Percentiles rank a stretch among this genome's conserved stretches.
These are phyloP conservation scores for Cladosporium sp. DNA, from an alignment of 2,329 filamentous ascomycete species.

Conservation along the genomic window DNA sequence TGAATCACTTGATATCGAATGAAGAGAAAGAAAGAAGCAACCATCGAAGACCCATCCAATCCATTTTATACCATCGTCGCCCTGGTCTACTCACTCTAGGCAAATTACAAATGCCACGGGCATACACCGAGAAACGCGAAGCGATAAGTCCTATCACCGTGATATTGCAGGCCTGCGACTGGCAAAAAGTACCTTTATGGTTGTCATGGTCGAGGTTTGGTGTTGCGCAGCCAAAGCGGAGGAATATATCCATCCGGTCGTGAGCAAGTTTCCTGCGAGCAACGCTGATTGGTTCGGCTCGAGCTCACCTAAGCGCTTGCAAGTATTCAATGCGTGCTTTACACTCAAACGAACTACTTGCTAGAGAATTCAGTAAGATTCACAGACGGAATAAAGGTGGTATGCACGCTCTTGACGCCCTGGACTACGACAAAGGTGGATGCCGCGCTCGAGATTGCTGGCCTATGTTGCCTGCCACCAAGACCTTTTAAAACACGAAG, in stretches of 20 bases:
- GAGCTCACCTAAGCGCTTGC: neutral
- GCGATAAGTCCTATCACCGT: neutral
- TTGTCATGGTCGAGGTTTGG: too few species aligned
- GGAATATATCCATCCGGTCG: conserved; percentile 5
- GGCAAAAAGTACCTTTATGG: neutral
- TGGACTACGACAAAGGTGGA: too few species aligned
- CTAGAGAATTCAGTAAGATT: too few species aligned
- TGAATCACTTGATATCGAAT: neutral
- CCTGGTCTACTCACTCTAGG: neutral
- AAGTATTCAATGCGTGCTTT: too few species aligned
- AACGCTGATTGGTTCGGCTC: neutral
- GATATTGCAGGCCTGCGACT: neutral
- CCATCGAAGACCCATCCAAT: neutral
- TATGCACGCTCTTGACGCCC: too few species aligned
- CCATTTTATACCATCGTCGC: neutral
- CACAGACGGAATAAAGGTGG: too few species aligned
- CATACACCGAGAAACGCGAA: neutral
- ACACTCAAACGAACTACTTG: too few species aligned
- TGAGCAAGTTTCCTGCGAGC: conserved; percentile 3
- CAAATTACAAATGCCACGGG: neutral
- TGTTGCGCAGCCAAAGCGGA: neutral
- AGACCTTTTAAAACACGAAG: too few species aligned
- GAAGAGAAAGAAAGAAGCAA: neutral
- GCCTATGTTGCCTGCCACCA: too few species aligned
- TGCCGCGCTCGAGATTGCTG: too few species aligned